Percentiles rank a stretch among this genome's conserved stretches.
phyloP scores from a whole-genome alignment of 116 monocot species.

The Papilionanthe hybrid region DNA sequence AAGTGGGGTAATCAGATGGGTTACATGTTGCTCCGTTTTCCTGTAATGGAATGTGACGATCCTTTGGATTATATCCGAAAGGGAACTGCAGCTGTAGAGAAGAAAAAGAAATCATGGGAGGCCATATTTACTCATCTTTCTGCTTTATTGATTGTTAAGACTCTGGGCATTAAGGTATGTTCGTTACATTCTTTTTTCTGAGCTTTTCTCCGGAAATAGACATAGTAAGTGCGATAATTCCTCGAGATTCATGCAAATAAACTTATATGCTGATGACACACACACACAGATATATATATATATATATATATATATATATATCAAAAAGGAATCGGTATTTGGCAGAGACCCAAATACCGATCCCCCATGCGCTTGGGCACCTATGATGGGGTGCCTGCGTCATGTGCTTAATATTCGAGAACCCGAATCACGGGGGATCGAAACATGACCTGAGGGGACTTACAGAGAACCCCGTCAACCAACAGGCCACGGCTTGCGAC shows the following conservation, averaged over 20 bases:
- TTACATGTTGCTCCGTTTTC: constrained; percentile 34
- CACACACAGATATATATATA: no score
- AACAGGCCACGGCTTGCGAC: no score
- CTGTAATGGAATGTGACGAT: constrained; percentile 26
- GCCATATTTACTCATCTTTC: constrained; percentile 30
- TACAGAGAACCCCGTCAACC: no score
- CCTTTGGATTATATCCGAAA: constrained; percentile 57
- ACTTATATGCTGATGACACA: no score
- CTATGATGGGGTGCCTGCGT: no score
- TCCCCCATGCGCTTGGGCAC: no score
- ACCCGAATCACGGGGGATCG: no score
- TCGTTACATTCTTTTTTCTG: neutral
- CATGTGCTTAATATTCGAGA: no score
- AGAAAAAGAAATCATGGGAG: constrained; percentile 63
- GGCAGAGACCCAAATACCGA: no score
- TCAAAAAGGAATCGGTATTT: no score
- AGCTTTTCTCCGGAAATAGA: neutral
- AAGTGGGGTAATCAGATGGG: constrained; percentile 57
- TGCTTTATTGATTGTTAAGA: constrained; percentile 17
- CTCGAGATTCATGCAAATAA: neutral
- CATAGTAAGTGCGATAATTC: neutral
- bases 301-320: no score
- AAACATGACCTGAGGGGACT: no score
- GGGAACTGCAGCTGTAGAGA: constrained; percentile 23
- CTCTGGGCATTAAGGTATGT: constrained; percentile 33